phyloP scores from a whole-genome alignment of 805 yeast species.

The Ogataea polymorpha region DNA sequence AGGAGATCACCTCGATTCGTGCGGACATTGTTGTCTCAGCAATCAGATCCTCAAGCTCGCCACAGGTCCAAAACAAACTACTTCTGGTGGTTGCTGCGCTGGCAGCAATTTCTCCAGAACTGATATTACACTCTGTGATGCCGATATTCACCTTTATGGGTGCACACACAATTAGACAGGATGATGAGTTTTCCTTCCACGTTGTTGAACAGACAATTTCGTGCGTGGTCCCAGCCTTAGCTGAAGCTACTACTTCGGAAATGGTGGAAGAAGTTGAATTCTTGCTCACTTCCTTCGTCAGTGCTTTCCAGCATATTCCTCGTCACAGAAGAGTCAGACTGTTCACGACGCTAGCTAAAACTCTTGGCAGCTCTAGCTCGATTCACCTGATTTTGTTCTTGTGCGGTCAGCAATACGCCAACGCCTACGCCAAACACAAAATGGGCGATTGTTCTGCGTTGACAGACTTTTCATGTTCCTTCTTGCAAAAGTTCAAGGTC shows the following conservation, averaged over 20 bases:
- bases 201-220: conserved; percentile 90
- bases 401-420: conserved; percentile 75
- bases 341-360: conserved; percentile 71
- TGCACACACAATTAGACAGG: conserved; percentile 93
- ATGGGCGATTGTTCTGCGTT: conserved; percentile 63
- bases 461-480: conserved; percentile 68
- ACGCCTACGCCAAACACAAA: conserved; percentile 51
- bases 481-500: conserved; percentile 65
- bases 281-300: conserved; percentile 81
- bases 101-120: conserved; percentile 87
- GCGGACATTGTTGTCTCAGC: conserved; percentile 91
- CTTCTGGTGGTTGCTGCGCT: conserved; percentile 81
- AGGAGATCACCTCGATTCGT: conserved; percentile 65
- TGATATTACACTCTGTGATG: conserved; percentile 93
- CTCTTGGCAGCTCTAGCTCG: conserved; percentile 66
- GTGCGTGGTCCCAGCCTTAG: conserved; percentile 87
- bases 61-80: conserved; percentile 90
- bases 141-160: conserved; percentile 99
- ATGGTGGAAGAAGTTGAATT: conserved; percentile 72
- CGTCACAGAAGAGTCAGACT: conserved; percentile 90
- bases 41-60: conserved; percentile 83
- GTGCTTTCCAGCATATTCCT: conserved; percentile 94
- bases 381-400: conserved; percentile 72
- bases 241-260: conserved; percentile 43
- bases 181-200: conserved; percentile 89